phyloP scores from a whole-genome alignment of 192 early-diverging fungal species.

The Coemansia biformis region DNA sequence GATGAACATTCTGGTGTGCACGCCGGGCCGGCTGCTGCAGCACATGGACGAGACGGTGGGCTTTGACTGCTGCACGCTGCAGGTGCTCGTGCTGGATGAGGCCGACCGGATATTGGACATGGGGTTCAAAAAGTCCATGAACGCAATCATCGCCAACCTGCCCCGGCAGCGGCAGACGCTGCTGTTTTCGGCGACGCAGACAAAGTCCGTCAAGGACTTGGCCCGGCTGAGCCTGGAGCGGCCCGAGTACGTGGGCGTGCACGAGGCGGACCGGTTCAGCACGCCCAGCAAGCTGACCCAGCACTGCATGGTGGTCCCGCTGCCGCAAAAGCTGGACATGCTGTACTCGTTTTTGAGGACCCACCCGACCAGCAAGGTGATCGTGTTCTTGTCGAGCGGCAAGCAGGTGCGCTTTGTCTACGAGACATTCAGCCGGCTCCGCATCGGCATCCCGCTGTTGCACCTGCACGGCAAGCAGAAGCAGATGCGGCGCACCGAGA shows the following conservation, averaged over 20 bases:
- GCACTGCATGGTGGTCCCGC: constrained; percentile 76
- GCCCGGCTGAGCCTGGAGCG: constrained; percentile 82
- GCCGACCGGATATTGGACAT: constrained; percentile 82
- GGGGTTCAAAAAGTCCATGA: constrained; percentile 78
- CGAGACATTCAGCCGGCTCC: constrained; percentile 93
- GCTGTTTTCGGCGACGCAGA: constrained; percentile 97
- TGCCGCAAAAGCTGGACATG: constrained; percentile 91
- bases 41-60: constrained; percentile 90
- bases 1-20: constrained; percentile 82
- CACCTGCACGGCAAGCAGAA: constrained; percentile 97
- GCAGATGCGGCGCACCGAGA: constrained; percentile 87
- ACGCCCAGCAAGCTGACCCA: constrained; percentile 83
- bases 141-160: constrained; percentile 79
- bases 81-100: constrained; percentile 76
- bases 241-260: constrained; percentile 93
- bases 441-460: constrained; percentile 84
- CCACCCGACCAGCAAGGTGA: constrained; percentile 82
- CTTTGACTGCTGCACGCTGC: constrained; percentile 78
- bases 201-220: constrained; percentile 90
- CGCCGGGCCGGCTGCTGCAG: constrained; percentile 78
- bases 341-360: constrained; percentile 92
- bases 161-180: constrained; percentile 84
- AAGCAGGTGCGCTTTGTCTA: constrained; percentile 94
- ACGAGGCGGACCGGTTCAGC: constrained; percentile 70
- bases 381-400: constrained; percentile 93